Evolutionary conservation across 2,329 filamentous ascomycete genomes (phyloP).

Genomic region (Neopestalotiopsis rosae): DNA sequence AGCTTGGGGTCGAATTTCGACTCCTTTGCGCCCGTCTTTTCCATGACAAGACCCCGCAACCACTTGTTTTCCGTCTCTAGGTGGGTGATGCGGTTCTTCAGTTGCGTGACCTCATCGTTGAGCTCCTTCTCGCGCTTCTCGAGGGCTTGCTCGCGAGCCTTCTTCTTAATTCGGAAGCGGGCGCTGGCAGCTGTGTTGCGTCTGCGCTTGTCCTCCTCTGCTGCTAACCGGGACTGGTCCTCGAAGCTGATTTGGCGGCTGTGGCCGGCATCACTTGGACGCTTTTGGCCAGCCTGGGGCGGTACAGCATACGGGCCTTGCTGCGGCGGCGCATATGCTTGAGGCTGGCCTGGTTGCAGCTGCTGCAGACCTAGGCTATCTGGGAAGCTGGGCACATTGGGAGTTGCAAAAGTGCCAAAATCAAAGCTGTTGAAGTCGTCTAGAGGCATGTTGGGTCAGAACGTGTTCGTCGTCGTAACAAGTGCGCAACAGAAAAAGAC

Average conservation of each 20-base stretch:
- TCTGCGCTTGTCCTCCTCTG: slow-evolving; percentile 88
- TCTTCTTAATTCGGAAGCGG: slow-evolving; percentile 94
- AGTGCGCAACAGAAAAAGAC: slow-evolving; percentile 30
- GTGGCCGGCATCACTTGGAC: slow-evolving; percentile 46
- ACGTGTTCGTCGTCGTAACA: slow-evolving; percentile 26
- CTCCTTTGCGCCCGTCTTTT: slow-evolving; percentile 74
- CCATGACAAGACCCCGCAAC: slow-evolving; percentile 71
- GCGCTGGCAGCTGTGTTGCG: slow-evolving; percentile 89
- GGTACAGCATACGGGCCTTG: slow-evolving; percentile 40
- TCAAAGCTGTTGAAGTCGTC: slow-evolving; percentile 64
- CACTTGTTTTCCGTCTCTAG: slow-evolving; percentile 59
- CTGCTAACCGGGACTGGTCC: slow-evolving; percentile 61
- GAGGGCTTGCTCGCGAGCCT: slow-evolving; percentile 87
- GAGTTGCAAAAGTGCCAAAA: slow-evolving; percentile 58
- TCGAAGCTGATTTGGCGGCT: slow-evolving; percentile 62
- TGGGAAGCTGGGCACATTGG: slow-evolving; percentile 51
- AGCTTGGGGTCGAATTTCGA: slow-evolving; percentile 49
- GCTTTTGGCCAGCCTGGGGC: slow-evolving; percentile 46
- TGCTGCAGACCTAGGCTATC: slow-evolving; percentile 51
- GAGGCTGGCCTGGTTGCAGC: slow-evolving; percentile 57
- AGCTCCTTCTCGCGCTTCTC: slow-evolving; percentile 84
- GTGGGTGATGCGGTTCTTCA: slow-evolving; percentile 74
- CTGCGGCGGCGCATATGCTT: slow-evolving; percentile 49
- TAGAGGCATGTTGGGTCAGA: slow-evolving; percentile 57
- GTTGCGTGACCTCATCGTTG: slow-evolving; percentile 74